phyloP scores from a whole-genome alignment of 192 early-diverging fungal genomes.

The Coemansia sp. region DNA sequence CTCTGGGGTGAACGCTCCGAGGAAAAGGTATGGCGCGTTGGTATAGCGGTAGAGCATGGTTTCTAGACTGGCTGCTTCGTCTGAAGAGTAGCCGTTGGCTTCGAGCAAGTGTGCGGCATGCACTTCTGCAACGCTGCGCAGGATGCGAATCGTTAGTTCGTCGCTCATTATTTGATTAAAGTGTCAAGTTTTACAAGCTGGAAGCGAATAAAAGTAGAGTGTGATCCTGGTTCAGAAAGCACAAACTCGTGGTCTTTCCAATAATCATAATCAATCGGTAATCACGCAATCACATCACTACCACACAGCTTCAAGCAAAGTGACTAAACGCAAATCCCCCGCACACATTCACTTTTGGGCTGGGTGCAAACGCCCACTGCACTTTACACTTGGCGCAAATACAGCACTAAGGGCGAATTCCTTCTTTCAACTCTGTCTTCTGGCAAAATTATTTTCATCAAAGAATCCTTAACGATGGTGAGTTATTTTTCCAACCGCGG shows the following conservation, averaged over 20 bases:
- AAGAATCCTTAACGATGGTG: conserved; percentile 23
- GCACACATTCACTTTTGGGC: not conserved
- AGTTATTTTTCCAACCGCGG: conserved; percentile 1
- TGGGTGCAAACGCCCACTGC: not conserved
- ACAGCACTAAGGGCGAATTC: conserved; percentile 3
- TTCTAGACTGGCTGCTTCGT: conserved; percentile 39
- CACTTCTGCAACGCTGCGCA: conserved; percentile 20
- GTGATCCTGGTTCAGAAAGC: too few species aligned
- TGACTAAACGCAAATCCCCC: too few species aligned
- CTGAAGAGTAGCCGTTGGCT: conserved; percentile 18
- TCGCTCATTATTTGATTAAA: too few species aligned
- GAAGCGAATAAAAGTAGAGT: too few species aligned
- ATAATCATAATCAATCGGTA: too few species aligned
- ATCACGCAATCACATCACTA: too few species aligned
- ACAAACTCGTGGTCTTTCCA: too few species aligned
- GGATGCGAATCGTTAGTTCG: conserved; percentile 13
- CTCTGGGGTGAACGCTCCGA: conserved; percentile 27
- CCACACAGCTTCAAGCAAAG: too few species aligned
- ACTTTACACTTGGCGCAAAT: not conserved
- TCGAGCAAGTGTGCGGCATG: conserved; percentile 16
- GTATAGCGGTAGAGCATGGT: conserved; percentile 32
- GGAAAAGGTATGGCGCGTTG: conserved; percentile 33
- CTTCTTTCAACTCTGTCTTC: conserved; percentile 31
- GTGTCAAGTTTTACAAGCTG: too few species aligned
- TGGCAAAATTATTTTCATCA: conserved; percentile 18